Evolutionary conservation across 2,329 filamentous ascomycete genomes (phyloP), one percentile per base, ranked within the genome.

Genomic region (Fusarium sp.): DNA sequence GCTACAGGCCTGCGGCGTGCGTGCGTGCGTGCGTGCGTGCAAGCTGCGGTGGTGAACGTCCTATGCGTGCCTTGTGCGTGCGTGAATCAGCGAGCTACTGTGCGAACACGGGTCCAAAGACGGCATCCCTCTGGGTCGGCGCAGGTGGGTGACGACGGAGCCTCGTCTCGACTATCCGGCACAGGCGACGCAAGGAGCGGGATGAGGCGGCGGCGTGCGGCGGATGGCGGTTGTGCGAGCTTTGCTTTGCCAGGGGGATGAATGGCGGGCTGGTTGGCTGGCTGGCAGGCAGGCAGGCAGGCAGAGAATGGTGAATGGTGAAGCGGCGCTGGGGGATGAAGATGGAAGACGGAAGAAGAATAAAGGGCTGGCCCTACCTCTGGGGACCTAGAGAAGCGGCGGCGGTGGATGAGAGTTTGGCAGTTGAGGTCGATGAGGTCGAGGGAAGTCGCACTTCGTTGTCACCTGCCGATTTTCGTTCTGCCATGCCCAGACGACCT

Each of bases 401-500:
- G 55, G 62, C 65, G 64, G 62, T 63, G 57, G 73, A 65, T 50
- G 69, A 73, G 62, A 71, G 61, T 64, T 70, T 66, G 67, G 72
- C 68, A 73, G 75, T 67, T 66, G 75, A 73, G 65, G 77, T 72
- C 76, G 74, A 77, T 73, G 78, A 76, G 73, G 79, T 73, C 73
- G 81, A 79, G 75, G 82, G 82, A 80, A 83, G 83, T 82, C 81
- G 84, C 83, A 81, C 81, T 82, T 85, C 82, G 84, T 85, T 84
- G 80, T 86, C 83, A 81, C 82, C 81, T 84, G 79, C 77, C 79
- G 78, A 75, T 80, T 80, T 88, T 87, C 83, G 86, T 85, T 88
- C 86, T 87, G 86, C 86, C 87, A 89, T 89, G 85, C 79, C 79
- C 78, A 75, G 84, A 86, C 72, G 87, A 89, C 86, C 72, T 88